Percentiles rank a stretch among this genome's conserved stretches.
phyloP scores from a whole-genome alignment of 805 yeast genomes.

The Nakazawaea sp. region DNA sequence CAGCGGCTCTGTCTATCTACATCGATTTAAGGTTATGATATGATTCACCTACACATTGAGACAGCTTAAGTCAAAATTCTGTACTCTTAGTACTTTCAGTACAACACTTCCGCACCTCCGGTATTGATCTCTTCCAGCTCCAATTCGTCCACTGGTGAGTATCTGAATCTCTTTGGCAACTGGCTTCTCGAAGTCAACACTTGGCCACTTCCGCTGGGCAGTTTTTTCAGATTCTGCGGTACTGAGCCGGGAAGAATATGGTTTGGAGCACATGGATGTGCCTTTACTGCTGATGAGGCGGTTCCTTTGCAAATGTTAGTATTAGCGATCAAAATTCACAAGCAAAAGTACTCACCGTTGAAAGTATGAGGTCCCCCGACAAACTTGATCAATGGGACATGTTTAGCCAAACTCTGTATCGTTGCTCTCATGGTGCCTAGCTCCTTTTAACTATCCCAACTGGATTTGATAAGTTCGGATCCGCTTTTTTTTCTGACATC shows the following conservation, averaged over 20 bases:
- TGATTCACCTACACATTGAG: no score
- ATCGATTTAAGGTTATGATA: no score
- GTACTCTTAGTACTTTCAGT: no score
- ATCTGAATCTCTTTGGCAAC: constrained; percentile 72
- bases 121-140: constrained; percentile 74
- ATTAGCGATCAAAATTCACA: no score
- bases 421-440: constrained; percentile 23
- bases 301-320: constrained; percentile 4
- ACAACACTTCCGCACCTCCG: constrained; percentile 74
- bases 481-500: not conserved
- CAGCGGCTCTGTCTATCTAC: no score
- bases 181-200: constrained; percentile 47
- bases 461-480: not conserved
- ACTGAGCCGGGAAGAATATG: constrained; percentile 19
- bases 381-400: constrained; percentile 75
- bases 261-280: constrained; percentile 33
- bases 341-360: constrained; percentile 41
- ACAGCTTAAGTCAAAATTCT: no score
- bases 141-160: constrained; percentile 47
- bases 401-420: constrained; percentile 24
- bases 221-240: constrained; percentile 5
- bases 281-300: constrained; percentile 7
- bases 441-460: not conserved
- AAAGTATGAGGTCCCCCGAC: constrained; percentile 71
- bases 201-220: constrained; percentile 12